Base-by-base conservation (phyloP, 192 early-diverging fungal species). In the Phlyctochytrium arcticum region DNA sequence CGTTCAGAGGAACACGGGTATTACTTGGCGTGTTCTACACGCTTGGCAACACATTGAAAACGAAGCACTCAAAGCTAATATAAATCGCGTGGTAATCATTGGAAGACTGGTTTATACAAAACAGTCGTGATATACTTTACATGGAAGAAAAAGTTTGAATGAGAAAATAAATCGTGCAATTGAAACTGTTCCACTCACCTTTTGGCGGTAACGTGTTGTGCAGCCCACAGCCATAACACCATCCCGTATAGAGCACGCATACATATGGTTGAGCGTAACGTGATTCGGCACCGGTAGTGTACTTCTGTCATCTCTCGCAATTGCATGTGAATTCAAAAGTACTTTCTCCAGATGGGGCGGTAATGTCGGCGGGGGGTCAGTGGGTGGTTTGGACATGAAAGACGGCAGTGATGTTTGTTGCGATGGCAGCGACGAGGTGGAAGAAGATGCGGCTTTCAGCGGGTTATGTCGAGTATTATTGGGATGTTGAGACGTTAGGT, bases 311-410 rank as follows among this genome's bases (percentile, higher is more conserved):
- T 92, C 87, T 26, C 36, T 36, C 5, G 65, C 32, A 9, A 72
- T 32, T 26, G 53, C n/a, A 50, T 80, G 69, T 3, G 71, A 63
- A 72, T 98, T 97, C 10, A 98, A 75, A 61, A 98, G 72, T 9
- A 97, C 96, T 63, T 91, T 89, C 70, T 95, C 90, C 36, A 96
- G 71, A 66, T 98, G 95, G 3, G 94, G 92, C 6, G 96, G 96
- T 12, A 98, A 77, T 24, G 48, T 57, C 27, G 87, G 75, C 30
- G 96, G 96, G 7, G 90, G 90, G 30, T 92, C 89, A 33, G 62
- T 62, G 35, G 39, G 63, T 48, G 10, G 37, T 34, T 24, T 24
- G 46, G 48, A 55, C 67, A n/a, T 74, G 39, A 44, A n/a, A 19
- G 39, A 44, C 12, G 12, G 12, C 12, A 44, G 39, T 50, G 70